Evolutionary conservation across 1,139 yeast species (phyloP).

Genomic region (Blastobotrys elegans): DNA sequence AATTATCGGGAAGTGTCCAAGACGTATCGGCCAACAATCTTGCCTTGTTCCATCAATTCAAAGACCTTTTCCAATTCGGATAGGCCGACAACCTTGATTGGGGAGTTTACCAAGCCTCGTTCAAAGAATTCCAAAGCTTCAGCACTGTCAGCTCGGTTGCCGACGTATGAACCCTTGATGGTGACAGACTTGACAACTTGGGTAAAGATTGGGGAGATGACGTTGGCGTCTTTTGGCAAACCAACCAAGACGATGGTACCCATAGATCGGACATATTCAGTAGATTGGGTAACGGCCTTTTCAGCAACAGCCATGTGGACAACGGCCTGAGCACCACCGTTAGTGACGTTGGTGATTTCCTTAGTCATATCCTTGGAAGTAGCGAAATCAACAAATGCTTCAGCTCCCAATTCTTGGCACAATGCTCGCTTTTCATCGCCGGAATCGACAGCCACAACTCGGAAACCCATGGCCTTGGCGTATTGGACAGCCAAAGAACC

Average conservation of each 20-base stretch:
- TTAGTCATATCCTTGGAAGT: slow-evolving; percentile 41
- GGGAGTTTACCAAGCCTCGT: slow-evolving; percentile 64
- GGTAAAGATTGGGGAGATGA: slow-evolving; percentile 55
- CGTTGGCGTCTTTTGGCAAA: slow-evolving; percentile 67
- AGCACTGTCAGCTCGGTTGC: slow-evolving; percentile 72
- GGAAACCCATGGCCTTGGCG: slow-evolving; percentile 76
- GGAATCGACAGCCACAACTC: slow-evolving; percentile 73
- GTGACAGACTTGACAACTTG: slow-evolving; percentile 61
- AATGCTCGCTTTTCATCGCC: slow-evolving; percentile 60
- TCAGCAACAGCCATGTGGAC: slow-evolving; percentile 77
- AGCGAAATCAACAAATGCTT: slow-evolving; percentile 58
- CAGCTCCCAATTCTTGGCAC: slow-evolving; percentile 60
- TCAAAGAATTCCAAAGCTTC: slow-evolving; percentile 72
- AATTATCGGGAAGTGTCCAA: slow-evolving; percentile 49
- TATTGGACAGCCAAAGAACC: slow-evolving; percentile 78
- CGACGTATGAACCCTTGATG: slow-evolving; percentile 73
- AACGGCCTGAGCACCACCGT: slow-evolving; percentile 77
- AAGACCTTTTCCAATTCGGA: slow-evolving; percentile 56
- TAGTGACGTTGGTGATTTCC: slow-evolving; percentile 52
- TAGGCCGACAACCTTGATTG: slow-evolving; percentile 62
- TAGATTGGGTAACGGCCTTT: slow-evolving; percentile 63
- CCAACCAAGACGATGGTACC: slow-evolving; percentile 83
- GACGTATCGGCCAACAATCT: slow-evolving; percentile 68
- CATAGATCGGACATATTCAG: slow-evolving; percentile 62
- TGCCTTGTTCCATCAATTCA: slow-evolving; percentile 65